Evolutionary conservation across 108 stramenopile species (phyloP).

Genomic region (Cyclotella distinguenda): DNA sequence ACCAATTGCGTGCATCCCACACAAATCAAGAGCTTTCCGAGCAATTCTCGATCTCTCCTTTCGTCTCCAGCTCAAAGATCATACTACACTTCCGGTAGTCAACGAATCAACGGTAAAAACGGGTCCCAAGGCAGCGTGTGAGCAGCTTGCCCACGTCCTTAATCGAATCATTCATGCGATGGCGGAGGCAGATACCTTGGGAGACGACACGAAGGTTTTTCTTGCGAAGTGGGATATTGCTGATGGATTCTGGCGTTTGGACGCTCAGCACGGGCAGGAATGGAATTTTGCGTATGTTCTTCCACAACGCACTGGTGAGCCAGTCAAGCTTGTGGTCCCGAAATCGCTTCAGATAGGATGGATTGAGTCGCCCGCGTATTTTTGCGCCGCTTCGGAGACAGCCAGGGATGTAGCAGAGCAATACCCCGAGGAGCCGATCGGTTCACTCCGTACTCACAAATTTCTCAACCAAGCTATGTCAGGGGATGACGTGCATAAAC

Average conservation of each 20-base stretch:
- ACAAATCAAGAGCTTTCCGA: constrained; percentile 10
- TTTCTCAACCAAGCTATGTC: background rate
- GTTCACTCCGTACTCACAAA: background rate
- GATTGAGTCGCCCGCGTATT: no score
- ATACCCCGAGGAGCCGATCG: background rate
- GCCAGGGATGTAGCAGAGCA: constrained; percentile 17
- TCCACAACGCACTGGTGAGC: background rate
- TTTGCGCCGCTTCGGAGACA: constrained; percentile 15
- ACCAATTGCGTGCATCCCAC: constrained; percentile 18
- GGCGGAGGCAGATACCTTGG: background rate
- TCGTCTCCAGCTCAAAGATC: background rate
- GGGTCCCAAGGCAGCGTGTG: constrained; percentile 10
- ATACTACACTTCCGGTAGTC: constrained; percentile 5
- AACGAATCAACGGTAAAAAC: constrained; percentile 8
- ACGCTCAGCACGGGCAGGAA: background rate
- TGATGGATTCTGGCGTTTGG: background rate
- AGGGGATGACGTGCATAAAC: background rate
- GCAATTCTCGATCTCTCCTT: constrained; percentile 28
- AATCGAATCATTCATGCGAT: constrained; percentile 18
- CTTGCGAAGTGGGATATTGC: background rate
- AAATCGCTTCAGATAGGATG: no score
- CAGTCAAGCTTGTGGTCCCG: constrained; percentile 6
- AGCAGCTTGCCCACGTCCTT: constrained; percentile 15
- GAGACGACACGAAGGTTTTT: background rate
- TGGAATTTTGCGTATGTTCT: constrained; percentile 4